These are phyloP conservation scores for Umbilicus rupestris DNA, from an alignment of 164 flowering plant genomes.

Conservation along the genomic window DNA sequence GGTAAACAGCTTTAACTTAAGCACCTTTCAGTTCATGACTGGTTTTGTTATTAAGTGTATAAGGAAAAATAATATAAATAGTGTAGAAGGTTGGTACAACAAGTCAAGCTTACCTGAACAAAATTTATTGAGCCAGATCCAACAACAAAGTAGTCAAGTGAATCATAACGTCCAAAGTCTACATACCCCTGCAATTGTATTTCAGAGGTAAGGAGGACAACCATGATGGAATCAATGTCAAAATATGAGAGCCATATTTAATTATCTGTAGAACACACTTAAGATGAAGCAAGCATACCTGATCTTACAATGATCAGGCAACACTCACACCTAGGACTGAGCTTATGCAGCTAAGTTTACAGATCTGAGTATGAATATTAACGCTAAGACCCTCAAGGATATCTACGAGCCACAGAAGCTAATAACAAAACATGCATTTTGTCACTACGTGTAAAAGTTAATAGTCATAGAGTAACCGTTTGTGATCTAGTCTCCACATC, in stretches of 20 bases:
- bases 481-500: constrained; percentile 85
- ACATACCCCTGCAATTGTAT: constrained; percentile 60
- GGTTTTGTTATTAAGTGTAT: background rate
- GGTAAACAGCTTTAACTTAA: background rate
- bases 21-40: background rate
- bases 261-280: background rate
- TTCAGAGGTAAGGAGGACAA: background rate
- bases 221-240: background rate
- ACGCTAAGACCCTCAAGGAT: background rate
- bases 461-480: constrained; percentile 27
- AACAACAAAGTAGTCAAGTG: constrained; percentile 46
- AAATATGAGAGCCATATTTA: background rate
- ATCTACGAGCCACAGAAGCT: background rate
- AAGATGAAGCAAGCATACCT: background rate
- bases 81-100: background rate
- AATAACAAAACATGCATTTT: background rate
- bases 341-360: background rate
- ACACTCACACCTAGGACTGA: background rate
- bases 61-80: background rate
- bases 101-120: constrained; percentile 53
- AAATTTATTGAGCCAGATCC: constrained; percentile 58
- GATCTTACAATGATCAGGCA: background rate
- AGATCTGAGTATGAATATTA: background rate
- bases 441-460: constrained; percentile 7
- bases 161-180: constrained; percentile 70